Conservation (phyloP, 768 basidiomycete species). For the Lactifluus subvellereus region DNA sequence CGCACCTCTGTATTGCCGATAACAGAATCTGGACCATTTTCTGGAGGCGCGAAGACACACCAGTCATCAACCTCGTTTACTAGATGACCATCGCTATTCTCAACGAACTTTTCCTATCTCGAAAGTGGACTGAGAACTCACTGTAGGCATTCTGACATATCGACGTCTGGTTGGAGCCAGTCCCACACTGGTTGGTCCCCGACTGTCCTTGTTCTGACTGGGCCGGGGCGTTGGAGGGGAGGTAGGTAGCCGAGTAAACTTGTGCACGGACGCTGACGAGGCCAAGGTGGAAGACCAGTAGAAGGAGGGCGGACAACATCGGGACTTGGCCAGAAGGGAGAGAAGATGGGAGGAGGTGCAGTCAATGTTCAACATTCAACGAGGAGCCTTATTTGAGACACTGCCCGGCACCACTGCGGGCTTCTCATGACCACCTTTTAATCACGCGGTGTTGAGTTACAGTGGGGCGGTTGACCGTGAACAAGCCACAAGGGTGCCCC, state of each 20-base stretch:
- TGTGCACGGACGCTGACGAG: constrained; percentile 27
- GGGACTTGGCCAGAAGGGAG: neutral
- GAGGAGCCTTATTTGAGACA: neutral
- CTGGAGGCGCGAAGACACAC: constrained; percentile 48
- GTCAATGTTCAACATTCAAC: neutral
- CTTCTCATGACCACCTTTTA: neutral
- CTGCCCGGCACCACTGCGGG: neutral
- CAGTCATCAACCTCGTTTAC: constrained; percentile 58
- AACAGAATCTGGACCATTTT: constrained; percentile 43
- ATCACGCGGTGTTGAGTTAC: neutral
- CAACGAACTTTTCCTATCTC: neutral
- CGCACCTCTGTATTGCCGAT: constrained; percentile 60
- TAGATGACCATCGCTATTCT: constrained; percentile 24
- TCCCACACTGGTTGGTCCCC: constrained; percentile 63
- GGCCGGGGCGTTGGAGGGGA: constrained; percentile 43
- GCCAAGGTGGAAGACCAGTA: constrained; percentile 17
- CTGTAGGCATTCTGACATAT: constrained; percentile 63
- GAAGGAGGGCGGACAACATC: constrained; percentile 16
- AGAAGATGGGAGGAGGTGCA: neutral
- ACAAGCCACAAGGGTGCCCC: too few relatives aligned
- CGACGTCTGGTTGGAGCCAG: constrained; percentile 47
- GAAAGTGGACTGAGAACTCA: constrained; percentile 29
- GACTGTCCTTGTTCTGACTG: constrained; percentile 52
- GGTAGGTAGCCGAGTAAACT: constrained; percentile 43
- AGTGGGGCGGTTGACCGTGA: too few relatives aligned